Conservation (phyloP, 192 early-diverging fungal genomes). For the Phlyctochytrium bullatum region DNA sequence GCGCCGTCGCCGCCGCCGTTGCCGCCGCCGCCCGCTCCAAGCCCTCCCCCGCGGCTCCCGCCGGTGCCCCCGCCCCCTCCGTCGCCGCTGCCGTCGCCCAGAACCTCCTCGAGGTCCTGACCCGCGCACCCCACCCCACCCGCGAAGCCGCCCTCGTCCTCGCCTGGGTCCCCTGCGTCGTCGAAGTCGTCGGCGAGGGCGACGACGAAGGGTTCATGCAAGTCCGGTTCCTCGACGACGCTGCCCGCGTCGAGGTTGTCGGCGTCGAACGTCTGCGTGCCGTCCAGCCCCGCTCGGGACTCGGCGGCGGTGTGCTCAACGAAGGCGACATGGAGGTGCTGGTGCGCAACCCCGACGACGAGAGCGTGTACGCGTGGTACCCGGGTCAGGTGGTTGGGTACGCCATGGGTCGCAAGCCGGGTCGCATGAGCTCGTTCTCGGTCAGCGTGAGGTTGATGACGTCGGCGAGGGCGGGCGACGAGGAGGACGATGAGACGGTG, state of each 20-base stretch:
- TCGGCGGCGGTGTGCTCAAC: not conserved
- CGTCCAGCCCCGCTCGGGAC: not conserved
- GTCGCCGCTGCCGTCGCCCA: not conserved
- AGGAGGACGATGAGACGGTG: not conserved
- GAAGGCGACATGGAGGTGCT: conserved; percentile 1
- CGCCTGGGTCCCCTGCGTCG: conserved; percentile 9
- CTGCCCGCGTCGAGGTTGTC: conserved; percentile 1
- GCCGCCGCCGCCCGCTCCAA: not conserved
- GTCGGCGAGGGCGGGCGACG: not conserved
- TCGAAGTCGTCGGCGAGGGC: conserved; percentile 9
- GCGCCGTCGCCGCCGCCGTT: not conserved
- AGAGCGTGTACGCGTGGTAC: not conserved
- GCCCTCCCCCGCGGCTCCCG: not conserved
- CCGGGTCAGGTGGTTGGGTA: not conserved
- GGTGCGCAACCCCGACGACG: not conserved
- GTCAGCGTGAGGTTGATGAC: not conserved
- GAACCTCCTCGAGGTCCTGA: conserved; percentile 6
- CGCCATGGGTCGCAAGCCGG: conserved; percentile 1
- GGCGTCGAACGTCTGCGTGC: conserved; percentile 3
- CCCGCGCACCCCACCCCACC: not conserved
- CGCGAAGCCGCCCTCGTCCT: not conserved
- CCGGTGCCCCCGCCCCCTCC: not conserved
- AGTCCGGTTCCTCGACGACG: not conserved
- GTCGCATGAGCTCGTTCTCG: not conserved
- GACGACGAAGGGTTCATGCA: conserved; percentile 13